Percentiles rank a stretch among this genome's conserved stretches.
Evolutionary conservation across 176 grass and related monocot species (phyloP).

Genomic region (Hyparrhenia diplandra): DNA sequence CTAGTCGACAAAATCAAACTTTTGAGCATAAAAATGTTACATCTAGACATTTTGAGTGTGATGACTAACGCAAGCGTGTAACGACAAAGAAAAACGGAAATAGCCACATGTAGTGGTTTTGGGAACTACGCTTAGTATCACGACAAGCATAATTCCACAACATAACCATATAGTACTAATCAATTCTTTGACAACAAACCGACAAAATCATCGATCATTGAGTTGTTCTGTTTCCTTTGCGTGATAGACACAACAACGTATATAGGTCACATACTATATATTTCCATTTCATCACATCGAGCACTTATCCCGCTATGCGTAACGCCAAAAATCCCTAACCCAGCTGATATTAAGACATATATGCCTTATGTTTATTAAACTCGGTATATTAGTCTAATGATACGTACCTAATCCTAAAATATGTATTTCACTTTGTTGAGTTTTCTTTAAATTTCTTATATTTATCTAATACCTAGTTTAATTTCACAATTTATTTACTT

Average conservation of each 20-base stretch:
- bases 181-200: background rate
- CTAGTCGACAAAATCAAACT: background rate
- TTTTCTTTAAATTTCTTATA: background rate
- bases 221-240: background rate
- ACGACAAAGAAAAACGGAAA: background rate
- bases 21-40: background rate
- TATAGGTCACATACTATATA: background rate
- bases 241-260: background rate
- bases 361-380: background rate
- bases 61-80: too few species aligned
- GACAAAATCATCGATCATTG: background rate
- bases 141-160: background rate
- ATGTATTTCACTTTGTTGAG: background rate
- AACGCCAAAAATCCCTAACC: background rate
- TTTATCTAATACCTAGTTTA: background rate
- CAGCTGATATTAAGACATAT: background rate
- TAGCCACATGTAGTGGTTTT: too few species aligned
- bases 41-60: too few species aligned
- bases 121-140: background rate
- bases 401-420: background rate
- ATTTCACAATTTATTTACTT: background rate
- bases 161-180: background rate
- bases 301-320: background rate
- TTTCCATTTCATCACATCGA: background rate
- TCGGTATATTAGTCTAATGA: too few species aligned